Conservation (phyloP, 176 grass and related monocot species). For the Elymus sibiricus region DNA sequence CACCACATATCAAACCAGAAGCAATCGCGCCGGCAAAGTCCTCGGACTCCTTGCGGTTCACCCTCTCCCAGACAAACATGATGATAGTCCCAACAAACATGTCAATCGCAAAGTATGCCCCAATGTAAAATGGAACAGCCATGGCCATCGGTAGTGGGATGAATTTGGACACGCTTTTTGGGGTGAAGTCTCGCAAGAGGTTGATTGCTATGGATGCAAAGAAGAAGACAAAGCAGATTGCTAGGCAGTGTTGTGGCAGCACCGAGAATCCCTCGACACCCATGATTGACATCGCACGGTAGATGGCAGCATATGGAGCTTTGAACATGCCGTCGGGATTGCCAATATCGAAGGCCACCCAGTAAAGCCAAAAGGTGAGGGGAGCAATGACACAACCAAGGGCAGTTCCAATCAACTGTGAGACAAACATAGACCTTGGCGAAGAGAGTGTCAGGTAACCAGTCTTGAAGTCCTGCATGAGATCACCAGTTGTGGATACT, state of each 20-base stretch:
- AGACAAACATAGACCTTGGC: constrained; percentile 83
- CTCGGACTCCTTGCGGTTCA: constrained; percentile 58
- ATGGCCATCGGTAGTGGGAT: constrained; percentile 82
- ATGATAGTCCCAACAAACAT: constrained; percentile 78
- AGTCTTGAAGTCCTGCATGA: constrained; percentile 94
- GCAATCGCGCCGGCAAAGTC: constrained; percentile 60
- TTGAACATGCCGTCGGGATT: constrained; percentile 66
- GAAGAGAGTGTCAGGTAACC: constrained; percentile 79
- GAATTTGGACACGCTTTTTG: constrained; percentile 47
- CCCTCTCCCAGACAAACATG: constrained; percentile 63
- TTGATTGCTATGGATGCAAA: constrained; percentile 50
- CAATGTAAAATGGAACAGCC: constrained; percentile 80
- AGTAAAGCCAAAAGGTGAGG: constrained; percentile 82
- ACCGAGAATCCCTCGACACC: constrained; percentile 66
- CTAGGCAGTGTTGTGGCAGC: constrained; percentile 60
- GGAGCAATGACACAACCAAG: constrained; percentile 75
- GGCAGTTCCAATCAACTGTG: constrained; percentile 73
- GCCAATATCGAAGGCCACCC: constrained; percentile 72
- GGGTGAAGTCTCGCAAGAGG: constrained; percentile 37
- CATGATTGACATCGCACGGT: constrained; percentile 69
- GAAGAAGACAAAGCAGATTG: constrained; percentile 60
- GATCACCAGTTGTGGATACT: constrained; percentile 63
- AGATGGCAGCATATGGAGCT: constrained; percentile 78
- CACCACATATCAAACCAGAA: constrained; percentile 80
- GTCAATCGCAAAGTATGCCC: constrained; percentile 79